Conservation (phyloP, 495 filamentous ascomycete genomes). For the Daldinia decipiens region DNA sequence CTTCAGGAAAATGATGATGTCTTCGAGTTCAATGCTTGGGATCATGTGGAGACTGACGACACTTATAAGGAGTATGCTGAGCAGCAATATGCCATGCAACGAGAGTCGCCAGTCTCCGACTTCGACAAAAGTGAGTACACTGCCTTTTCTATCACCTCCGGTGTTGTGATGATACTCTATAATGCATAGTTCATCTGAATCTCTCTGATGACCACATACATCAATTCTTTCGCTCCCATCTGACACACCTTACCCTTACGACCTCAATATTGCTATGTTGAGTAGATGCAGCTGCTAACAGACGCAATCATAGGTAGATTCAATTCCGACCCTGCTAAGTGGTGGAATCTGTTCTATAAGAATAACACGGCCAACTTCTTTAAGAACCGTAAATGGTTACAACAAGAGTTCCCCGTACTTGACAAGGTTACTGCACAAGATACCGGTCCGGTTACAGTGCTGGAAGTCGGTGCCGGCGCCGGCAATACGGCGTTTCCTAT, state of each 20-base stretch:
- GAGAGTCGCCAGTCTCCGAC: constrained; percentile 81
- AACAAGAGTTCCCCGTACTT: constrained; percentile 91
- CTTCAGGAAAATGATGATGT: constrained; percentile 85
- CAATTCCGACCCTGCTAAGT: constrained; percentile 88
- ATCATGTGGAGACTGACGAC: constrained; percentile 90
- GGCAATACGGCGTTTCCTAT: constrained; percentile 97
- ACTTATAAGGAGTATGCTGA: constrained; percentile 83
- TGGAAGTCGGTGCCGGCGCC: constrained; percentile 94
- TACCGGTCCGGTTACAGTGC: constrained; percentile 69
- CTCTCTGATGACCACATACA: constrained; percentile 60
- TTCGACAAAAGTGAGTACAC: constrained; percentile 77
- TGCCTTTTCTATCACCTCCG: constrained; percentile 23
- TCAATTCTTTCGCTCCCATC: constrained; percentile 73
- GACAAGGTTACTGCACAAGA: constrained; percentile 70
- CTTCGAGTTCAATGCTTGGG: constrained; percentile 98
- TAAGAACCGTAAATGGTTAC: constrained; percentile 97
- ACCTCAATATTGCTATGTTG: constrained; percentile 8
- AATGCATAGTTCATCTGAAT: constrained; percentile 73
- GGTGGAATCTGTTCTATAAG: constrained; percentile 97
- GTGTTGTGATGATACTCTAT: constrained; percentile 64
- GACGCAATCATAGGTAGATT: constrained; percentile 67
- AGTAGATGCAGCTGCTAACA: constrained; percentile 47
- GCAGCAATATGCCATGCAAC: constrained; percentile 82
- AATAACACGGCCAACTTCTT: constrained; percentile 97
- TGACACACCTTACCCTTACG: constrained; percentile 52